A percentile compares a stretch with the other conserved stretches of the same genome.
These are phyloP conservation scores for Trichophyton mentagrophytes DNA, from an alignment of 2,329 filamentous ascomycete genomes.

Conservation along the genomic window DNA sequence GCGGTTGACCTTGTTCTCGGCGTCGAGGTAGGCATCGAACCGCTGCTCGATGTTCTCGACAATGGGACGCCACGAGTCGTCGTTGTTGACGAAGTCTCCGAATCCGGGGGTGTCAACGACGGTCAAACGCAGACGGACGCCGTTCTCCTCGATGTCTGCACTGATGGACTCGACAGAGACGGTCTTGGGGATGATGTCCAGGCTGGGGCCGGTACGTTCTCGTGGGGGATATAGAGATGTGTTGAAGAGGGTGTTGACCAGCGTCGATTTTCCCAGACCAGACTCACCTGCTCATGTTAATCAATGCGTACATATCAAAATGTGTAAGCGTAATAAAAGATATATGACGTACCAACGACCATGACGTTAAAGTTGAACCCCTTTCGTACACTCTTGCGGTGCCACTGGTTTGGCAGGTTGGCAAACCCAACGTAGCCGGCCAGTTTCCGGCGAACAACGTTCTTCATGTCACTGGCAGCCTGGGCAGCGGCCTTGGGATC, in stretches of 20 bases:
- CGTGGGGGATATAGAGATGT: conserved; percentile 96
- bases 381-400: conserved; percentile 99
- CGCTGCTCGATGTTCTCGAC: conserved; percentile 99
- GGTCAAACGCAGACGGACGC: conserved; percentile 86
- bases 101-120: conserved; percentile 97
- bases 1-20: conserved; percentile 99
- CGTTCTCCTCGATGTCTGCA: conserved; percentile 95
- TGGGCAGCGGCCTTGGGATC: conserved; percentile 47
- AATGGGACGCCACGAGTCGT: conserved; percentile 98
- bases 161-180: conserved; percentile 91
- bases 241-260: conserved; percentile 99
- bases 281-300: conserved; percentile 63
- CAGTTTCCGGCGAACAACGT: conserved; percentile 96
- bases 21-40: conserved; percentile 95
- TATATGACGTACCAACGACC: conserved; percentile 79
- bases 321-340: background rate
- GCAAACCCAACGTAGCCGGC: conserved; percentile 98
- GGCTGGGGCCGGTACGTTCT: conserved; percentile 93
- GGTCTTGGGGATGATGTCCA: conserved; percentile 97
- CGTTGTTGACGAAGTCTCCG: conserved; percentile 99
- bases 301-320: background rate
- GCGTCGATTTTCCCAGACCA: conserved; percentile 94
- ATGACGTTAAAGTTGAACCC: conserved; percentile 99
- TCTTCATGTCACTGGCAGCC: conserved; percentile 60
- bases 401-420: conserved; percentile 98